These are phyloP conservation scores for Leishmania martiniquensis DNA, from an alignment of 208 protist genomes.

Conservation along the genomic window DNA sequence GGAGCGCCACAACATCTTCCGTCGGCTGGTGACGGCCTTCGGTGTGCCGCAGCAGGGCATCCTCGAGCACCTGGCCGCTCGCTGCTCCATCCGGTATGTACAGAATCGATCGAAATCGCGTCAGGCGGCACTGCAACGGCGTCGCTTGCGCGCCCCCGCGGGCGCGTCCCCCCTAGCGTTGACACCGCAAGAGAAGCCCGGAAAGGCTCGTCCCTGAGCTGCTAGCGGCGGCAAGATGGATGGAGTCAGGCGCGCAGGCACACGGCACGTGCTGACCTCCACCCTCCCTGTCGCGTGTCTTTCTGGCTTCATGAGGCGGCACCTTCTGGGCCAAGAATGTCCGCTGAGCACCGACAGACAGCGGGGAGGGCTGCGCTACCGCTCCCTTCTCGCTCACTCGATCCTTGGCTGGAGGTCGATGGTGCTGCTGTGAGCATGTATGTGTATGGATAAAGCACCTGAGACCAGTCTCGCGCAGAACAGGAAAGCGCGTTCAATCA, in stretches of 20 bases:
- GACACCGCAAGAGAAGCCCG: not conserved
- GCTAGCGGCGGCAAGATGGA: not conserved
- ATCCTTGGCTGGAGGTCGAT: too few relatives aligned
- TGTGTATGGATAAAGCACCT: too few relatives aligned
- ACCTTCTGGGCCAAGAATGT: not conserved
- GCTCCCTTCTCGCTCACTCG: too few relatives aligned
- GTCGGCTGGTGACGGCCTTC: slow-evolving; percentile 63
- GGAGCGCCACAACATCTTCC: slow-evolving; percentile 78
- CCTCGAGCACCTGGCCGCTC: slow-evolving; percentile 72
- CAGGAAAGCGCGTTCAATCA: too few relatives aligned
- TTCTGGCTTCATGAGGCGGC: not conserved
- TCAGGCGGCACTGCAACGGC: too few relatives aligned
- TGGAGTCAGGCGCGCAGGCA: not conserved
- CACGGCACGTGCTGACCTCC: not conserved
- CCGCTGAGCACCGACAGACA: not conserved
- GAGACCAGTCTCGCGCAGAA: too few relatives aligned
- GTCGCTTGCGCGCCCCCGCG: too few relatives aligned
- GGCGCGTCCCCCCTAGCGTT: not conserved
- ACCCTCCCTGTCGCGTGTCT: not conserved
- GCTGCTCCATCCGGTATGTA: slow-evolving; percentile 70
- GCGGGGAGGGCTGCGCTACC: too few relatives aligned
- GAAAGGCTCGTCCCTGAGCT: not conserved
- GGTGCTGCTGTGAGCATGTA: too few relatives aligned
- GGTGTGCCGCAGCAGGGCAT: slow-evolving; percentile 69
- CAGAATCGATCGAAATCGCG: slow-evolving; percentile 51